Base-by-base conservation (phyloP, 2,329 filamentous ascomycete species). In the Tolypocladium album region DNA sequence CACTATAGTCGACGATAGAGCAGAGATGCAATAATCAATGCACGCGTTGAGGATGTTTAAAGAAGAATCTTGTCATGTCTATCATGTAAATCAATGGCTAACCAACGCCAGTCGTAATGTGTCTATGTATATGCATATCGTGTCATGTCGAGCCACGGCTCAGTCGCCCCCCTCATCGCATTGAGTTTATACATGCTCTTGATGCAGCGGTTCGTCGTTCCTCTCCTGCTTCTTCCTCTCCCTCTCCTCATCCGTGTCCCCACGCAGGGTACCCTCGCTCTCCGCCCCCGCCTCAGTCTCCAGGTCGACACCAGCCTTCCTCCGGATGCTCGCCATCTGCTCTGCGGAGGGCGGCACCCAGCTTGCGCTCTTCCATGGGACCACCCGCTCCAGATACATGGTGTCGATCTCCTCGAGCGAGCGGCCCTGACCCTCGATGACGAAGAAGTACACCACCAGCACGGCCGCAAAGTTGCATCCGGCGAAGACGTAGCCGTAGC, bases 381-480 rank as follows among this genome's bases (percentile, higher is more conserved):
- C 82, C 22, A 90, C 85, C 34, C 76, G 75, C 57, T 87, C 77
- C 42, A 89, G 78, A 64, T 91, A 92, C 86, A 89, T 89, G 56
- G 85, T 87, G 67, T 93, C 89, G 59, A 93, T 88, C 71, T 92
- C 88, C 74, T 93, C 89, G 1, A 93, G 79, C 0, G 84, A 86
- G 7, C 88, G 82, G 58, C 87, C 88, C 68, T 89, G 86, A 55
- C 83, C 86, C 70, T 92, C 89, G 60, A 88, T 84, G 58, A 92
- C 82, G 71, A 91, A 91, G 74, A 92, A 89, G 76, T 88, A 92
- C 38, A 92, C 87, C 15, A 91, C 72, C 0, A 85, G 64, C 0
- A 84, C 82, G 0, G 82, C 88, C 0, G 82, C 76, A 22, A 89
- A 75, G 66, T 89, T 88, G 68, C 87, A 90, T 0, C 79, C 86